Base-by-base conservation (phyloP, 2,329 filamentous ascomycete species). In the Chalara sp. region DNA sequence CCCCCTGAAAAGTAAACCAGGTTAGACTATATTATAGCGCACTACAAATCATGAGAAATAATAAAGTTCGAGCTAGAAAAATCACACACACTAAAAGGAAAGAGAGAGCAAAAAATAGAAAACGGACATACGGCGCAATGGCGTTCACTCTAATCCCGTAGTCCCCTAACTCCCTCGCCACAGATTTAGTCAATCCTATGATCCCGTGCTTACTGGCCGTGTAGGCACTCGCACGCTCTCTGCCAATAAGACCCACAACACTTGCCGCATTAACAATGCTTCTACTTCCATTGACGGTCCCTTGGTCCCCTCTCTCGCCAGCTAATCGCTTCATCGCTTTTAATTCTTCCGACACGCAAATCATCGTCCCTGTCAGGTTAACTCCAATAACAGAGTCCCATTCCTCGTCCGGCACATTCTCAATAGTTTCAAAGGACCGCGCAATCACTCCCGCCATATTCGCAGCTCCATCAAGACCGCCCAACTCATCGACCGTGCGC, bases 221-320 rank as follows among this genome's bases (percentile, higher is more conserved):
- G 44, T 65, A 65, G 2, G 45, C 44, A n/a, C 42, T 42, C 11
- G 45, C 46, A n/a, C 43, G 44, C 6, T 31, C 28, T 7, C 32
- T 21, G 3, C 59, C 62, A 10, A 48, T 45, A 3, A 61, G 6
- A 0, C 74, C 75, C 8, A 70, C 69, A 6, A 66, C 61, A 52
- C 69, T 72, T 5, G 69, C 57, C 7, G 71, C 68, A 61, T 80
- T 83, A 48, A 84, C 80, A 60, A 84, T 81, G 53, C 78, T 80
- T 6, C 78, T 78, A 1, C 74, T 71, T 66, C 29, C 62, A n/a
- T n/a, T n/a, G n/a, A n/a, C n/a, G n/a, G n/a, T n/a, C n/a, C n/a
- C n/a, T n/a, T n/a, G n/a, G n/a, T n/a, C n/a, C n/a, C n/a, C n/a
- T n/a, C n/a, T n/a, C n/a, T n/a, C n/a, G n/a, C n/a, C n/a, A n/a